Conservation (phyloP, 176 grass and related monocot species). For the Oryza glaberrima region DNA sequence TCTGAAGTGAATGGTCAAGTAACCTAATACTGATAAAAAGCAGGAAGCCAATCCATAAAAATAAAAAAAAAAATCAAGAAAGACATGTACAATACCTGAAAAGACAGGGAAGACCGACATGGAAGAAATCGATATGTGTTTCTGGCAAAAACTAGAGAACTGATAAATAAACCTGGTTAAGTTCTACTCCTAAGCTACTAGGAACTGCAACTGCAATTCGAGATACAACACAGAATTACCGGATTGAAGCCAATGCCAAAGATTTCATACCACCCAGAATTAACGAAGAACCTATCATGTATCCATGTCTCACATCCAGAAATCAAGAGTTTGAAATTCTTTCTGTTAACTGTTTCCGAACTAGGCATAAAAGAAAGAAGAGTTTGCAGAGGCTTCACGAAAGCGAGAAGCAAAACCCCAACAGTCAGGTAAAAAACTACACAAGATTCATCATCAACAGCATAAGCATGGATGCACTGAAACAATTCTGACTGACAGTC, state of each 20-base stretch:
- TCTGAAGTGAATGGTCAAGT: not conserved
- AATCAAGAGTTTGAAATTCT: not conserved
- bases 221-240: not conserved
- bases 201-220: slow-evolving; percentile 22
- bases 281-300: slow-evolving; percentile 9
- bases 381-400: not conserved
- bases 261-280: slow-evolving; percentile 1
- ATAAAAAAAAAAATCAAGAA: not conserved
- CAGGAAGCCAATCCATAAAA: not conserved
- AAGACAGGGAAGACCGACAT: not conserved
- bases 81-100: not conserved
- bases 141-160: slow-evolving; percentile 12
- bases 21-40: not conserved
- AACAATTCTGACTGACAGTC: slow-evolving; percentile 26
- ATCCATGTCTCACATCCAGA: slow-evolving; percentile 2
- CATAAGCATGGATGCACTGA: not conserved
- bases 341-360: not conserved
- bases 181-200: not conserved
- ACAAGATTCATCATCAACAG: slow-evolving; percentile 15
- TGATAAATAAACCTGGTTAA: not conserved
- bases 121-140: not conserved
- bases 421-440: not conserved
- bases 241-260: not conserved
- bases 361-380: not conserved
- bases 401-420: not conserved